Percentiles rank a stretch among this genome's conserved stretches.
These are phyloP conservation scores for Gautieria morchelliformis DNA, from an alignment of 768 basidiomycete genomes.

Conservation along the genomic window DNA sequence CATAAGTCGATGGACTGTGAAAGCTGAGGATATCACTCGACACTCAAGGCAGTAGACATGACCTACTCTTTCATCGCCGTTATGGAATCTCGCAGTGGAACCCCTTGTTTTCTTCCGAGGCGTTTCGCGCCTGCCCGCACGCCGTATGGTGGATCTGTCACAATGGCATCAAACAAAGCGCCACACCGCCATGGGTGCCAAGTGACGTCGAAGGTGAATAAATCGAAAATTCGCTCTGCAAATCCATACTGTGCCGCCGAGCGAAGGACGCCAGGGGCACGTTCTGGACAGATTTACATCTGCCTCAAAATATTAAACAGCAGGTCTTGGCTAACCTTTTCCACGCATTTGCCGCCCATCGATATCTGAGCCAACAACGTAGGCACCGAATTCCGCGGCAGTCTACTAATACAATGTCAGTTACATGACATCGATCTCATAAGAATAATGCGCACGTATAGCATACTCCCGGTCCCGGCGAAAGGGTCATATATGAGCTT, in stretches of 20 bases:
- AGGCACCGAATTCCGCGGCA: constrained; percentile 77
- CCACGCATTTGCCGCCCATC: constrained; percentile 97
- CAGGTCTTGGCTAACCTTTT: constrained; percentile 44
- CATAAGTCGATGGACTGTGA: constrained; percentile 57
- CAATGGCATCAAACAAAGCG: constrained; percentile 84
- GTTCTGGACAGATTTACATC: constrained; percentile 16
- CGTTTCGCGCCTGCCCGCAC: constrained; percentile 84
- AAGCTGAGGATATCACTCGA: neutral
- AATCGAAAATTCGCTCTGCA: constrained; percentile 62
- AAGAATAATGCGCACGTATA: constrained; percentile 46
- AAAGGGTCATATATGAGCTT: constrained; percentile 95
- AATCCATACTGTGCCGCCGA: constrained; percentile 83
- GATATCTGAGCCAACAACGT: constrained; percentile 88
- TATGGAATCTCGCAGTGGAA: constrained; percentile 21
- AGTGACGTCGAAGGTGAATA: constrained; percentile 91
- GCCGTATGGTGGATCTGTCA: constrained; percentile 94
- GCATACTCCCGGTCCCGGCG: constrained; percentile 87
- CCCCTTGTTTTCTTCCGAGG: constrained; percentile 55
- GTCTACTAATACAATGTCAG: constrained; percentile 39
- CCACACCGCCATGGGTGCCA: constrained; percentile 83
- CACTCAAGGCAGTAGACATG: neutral
- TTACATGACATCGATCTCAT: neutral
- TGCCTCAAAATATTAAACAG: neutral
- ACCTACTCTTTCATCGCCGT: constrained; percentile 10
- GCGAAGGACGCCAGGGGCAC: constrained; percentile 61